These are phyloP conservation scores for Curvularia verruculosa DNA, from an alignment of 2,329 filamentous ascomycete genomes.

Conservation along the genomic window DNA sequence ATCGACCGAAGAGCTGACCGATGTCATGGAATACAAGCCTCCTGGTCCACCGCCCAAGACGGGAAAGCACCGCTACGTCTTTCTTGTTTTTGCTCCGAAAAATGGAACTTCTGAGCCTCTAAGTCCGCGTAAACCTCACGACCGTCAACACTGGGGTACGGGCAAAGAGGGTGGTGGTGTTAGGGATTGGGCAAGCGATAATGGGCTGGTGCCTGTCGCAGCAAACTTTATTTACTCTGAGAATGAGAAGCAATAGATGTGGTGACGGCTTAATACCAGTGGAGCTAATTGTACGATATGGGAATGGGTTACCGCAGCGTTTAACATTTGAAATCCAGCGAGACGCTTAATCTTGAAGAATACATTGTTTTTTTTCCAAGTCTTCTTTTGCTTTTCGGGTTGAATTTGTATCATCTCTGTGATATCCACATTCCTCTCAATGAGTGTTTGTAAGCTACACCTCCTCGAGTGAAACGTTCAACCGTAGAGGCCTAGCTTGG, in stretches of 20 bases:
- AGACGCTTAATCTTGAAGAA: too few relatives aligned
- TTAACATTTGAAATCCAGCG: not conserved
- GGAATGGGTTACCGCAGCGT: not conserved
- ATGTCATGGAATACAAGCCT: constrained; percentile 59
- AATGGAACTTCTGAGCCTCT: constrained; percentile 53
- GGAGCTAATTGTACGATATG: not conserved
- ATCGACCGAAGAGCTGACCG: constrained; percentile 31
- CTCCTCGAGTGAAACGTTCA: too few relatives aligned
- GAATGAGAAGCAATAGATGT: constrained; percentile 56
- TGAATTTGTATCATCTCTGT: too few relatives aligned
- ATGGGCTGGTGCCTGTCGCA: constrained; percentile 56
- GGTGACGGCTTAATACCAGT: not conserved
- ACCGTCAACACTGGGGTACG: constrained; percentile 63
- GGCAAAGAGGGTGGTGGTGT: constrained; percentile 57
- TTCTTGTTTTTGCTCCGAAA: constrained; percentile 56
- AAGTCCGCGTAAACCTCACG: constrained; percentile 54
- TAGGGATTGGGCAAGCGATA: constrained; percentile 57
- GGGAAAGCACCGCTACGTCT: constrained; percentile 64
- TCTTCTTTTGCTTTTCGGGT: too few relatives aligned
- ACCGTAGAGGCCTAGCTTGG: too few relatives aligned
- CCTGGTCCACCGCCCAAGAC: constrained; percentile 63
- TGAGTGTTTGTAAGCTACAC: too few relatives aligned
- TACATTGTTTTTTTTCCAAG: too few relatives aligned
- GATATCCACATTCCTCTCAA: too few relatives aligned
- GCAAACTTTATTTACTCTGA: constrained; percentile 56